Percentiles rank a stretch among this genome's conserved stretches.
phyloP scores from a whole-genome alignment of 129 eudicot genomes.

The Flaveria ramosissima region DNA sequence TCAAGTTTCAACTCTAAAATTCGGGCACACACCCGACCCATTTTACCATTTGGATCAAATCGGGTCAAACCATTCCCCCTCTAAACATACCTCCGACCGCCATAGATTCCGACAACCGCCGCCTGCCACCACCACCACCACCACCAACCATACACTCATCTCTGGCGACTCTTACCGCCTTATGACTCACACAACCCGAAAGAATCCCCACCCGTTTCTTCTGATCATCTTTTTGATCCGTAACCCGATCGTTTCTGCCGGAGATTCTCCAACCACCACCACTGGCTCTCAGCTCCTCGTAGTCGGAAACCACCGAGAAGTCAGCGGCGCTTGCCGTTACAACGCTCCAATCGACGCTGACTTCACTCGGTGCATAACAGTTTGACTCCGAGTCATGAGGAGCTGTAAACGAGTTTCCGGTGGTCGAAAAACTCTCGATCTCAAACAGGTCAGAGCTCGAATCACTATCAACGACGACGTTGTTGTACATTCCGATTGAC shows the following conservation, averaged over 20 bases:
- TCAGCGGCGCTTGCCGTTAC: slow-evolving; percentile 91
- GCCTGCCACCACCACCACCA: slow-evolving; percentile 29
- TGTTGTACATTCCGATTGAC: slow-evolving; percentile 33
- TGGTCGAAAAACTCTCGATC: slow-evolving; percentile 77
- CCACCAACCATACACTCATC: slow-evolving; percentile 36
- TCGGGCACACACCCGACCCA: slow-evolving; percentile 32
- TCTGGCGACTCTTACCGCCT: slow-evolving; percentile 67
- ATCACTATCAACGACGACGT: slow-evolving; percentile 52
- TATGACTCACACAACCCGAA: slow-evolving; percentile 69
- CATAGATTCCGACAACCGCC: slow-evolving; percentile 37
- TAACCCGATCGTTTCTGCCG: slow-evolving; percentile 18
- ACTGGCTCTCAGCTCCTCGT: slow-evolving; percentile 33
- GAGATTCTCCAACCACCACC: slow-evolving; percentile 29
- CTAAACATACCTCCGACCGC: slow-evolving; percentile 52
- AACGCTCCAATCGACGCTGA: slow-evolving; percentile 89
- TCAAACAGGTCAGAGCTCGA: slow-evolving; percentile 92
- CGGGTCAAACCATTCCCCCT: slow-evolving; percentile 42
- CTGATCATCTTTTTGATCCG: slow-evolving; percentile 36
- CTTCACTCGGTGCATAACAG: slow-evolving; percentile 88
- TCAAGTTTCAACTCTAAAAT: slow-evolving; percentile 24
- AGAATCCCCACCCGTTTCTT: slow-evolving; percentile 53
- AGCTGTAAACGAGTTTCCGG: slow-evolving; percentile 40
- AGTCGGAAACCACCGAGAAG: slow-evolving; percentile 51
- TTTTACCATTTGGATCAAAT: slow-evolving; percentile 31
- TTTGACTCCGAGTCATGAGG: slow-evolving; percentile 46